A percentile compares a stretch with the other conserved stretches of the same genome.
Evolutionary conservation across 2,329 filamentous ascomycete genomes (phyloP).

Genomic region (Calonectria montana): DNA sequence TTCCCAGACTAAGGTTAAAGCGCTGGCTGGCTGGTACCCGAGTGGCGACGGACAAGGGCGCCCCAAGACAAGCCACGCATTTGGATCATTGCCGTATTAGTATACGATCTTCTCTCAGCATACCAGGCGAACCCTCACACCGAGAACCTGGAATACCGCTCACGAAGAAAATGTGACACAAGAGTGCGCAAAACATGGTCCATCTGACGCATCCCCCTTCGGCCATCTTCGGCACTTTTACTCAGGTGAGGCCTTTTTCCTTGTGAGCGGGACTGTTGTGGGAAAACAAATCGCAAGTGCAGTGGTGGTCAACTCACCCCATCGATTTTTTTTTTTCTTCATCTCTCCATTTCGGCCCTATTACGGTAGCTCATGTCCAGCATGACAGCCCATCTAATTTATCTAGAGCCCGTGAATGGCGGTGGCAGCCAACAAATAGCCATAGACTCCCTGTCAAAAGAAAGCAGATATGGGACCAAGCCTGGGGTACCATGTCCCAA

Average conservation of each 20-base stretch:
- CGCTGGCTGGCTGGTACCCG: not conserved
- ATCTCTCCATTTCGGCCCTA: slow-evolving; percentile 13
- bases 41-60: not conserved
- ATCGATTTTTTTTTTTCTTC: not conserved
- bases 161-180: not conserved
- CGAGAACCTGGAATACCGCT: not conserved
- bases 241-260: slow-evolving; percentile 1
- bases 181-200: not conserved
- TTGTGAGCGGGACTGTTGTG: not conserved
- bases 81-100: not conserved
- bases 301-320: not conserved
- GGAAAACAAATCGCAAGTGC: not conserved
- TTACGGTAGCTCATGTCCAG: slow-evolving; percentile 3
- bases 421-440: not conserved
- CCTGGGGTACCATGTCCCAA: not conserved
- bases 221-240: slow-evolving; percentile 3
- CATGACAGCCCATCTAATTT: not conserved
- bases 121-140: not conserved
- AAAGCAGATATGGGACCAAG: not conserved
- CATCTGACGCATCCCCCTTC: slow-evolving; percentile 1
- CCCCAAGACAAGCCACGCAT: not conserved
- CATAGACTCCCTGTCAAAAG: not conserved
- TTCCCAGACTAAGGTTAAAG: not conserved
- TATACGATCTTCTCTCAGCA: not conserved
- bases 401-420: not conserved